Evolutionary conservation across 495 filamentous ascomycete species (phyloP), one percentile per base, ranked within the genome.

Genomic region (Xylaria nigripes): DNA sequence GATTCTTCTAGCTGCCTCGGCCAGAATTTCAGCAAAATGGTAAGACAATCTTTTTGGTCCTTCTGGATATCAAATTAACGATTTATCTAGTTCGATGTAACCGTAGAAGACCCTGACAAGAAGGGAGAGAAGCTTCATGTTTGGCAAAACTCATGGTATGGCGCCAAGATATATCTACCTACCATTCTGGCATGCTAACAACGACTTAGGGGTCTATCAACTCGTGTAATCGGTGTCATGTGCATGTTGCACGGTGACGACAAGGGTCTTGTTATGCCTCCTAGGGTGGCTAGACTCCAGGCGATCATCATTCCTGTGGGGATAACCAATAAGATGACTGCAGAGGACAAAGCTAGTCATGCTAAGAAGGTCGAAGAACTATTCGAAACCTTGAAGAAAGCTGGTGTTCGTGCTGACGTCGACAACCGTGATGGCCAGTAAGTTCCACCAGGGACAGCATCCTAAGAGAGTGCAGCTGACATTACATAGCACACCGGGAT

Each of bases 11-110:
- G 52, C 65, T 91, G 88, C 65, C 80, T 98, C 1, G 93, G 93
- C 25, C 91, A 96, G 70, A 96, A 97, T 70, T 96, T 98, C 78
- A 87, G 84, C 67, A 95, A 89, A 71, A 98, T 98, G 93, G 50
- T 40, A 38, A 46, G 18, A 3, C 29, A 12, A 6, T 9, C 30
- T n/a, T 18, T 46, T 6, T 0, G 21, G 21, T 27, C 12, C 10
- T 24, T 12, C 15, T 27, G 46, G 13, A 3, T 16, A 7, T 29
- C 9, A 19, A 16, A 27, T 29, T 53, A 40, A 53, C 42, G 3
- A 6, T 38, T 2, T 46, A n/a, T 21, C 6, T 38, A 53, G 50
- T 98, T 96, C 71, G 83, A 88, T 66, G 96, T 98, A 71, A 90
- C 86, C 0, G 91, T 98, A 16, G 92, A 98, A 70, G 90, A 96